Evolutionary conservation across 768 basidiomycete species (phyloP).

Genomic region (Udeniomyces megalosporus): DNA sequence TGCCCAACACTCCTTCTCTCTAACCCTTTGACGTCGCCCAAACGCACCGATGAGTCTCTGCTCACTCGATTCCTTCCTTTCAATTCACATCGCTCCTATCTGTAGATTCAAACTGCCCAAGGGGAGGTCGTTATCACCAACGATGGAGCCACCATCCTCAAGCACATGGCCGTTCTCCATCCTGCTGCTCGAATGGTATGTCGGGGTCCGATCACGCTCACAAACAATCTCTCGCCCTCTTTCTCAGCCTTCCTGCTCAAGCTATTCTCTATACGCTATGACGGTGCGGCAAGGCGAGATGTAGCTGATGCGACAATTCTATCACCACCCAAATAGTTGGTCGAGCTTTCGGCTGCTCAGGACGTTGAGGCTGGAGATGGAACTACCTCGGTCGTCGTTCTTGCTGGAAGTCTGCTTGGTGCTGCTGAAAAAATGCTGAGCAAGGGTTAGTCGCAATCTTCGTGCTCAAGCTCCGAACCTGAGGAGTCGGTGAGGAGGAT

Average conservation of each 20-base stretch:
- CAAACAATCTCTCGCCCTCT: background rate
- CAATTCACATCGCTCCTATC: background rate
- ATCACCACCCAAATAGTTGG: conserved; percentile 44
- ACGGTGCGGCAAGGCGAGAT: too few relatives aligned
- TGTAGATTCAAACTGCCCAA: conserved; percentile 83
- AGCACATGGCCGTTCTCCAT: conserved; percentile 79
- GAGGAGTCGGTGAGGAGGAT: too few relatives aligned
- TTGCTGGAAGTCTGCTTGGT: conserved; percentile 79
- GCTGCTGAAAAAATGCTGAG: conserved; percentile 93
- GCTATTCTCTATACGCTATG: too few relatives aligned
- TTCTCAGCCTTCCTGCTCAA: background rate
- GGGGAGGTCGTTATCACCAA: conserved; percentile 97
- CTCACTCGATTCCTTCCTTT: background rate
- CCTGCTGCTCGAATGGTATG: conserved; percentile 94
- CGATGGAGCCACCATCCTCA: conserved; percentile 94
- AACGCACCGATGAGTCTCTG: too few relatives aligned
- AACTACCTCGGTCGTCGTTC: conserved; percentile 90
- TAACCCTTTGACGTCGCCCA: too few relatives aligned
- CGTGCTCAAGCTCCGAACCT: too few relatives aligned
- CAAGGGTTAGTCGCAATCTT: too few relatives aligned
- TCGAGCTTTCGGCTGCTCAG: conserved; percentile 93
- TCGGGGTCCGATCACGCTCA: conserved; percentile 14
- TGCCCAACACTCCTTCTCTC: conserved; percentile 22
- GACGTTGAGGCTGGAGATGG: conserved; percentile 98
- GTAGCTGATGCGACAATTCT: background rate